These are phyloP conservation scores for Dendrobium catenatum DNA, from an alignment of 106 monocot species.

Conservation along the genomic window DNA sequence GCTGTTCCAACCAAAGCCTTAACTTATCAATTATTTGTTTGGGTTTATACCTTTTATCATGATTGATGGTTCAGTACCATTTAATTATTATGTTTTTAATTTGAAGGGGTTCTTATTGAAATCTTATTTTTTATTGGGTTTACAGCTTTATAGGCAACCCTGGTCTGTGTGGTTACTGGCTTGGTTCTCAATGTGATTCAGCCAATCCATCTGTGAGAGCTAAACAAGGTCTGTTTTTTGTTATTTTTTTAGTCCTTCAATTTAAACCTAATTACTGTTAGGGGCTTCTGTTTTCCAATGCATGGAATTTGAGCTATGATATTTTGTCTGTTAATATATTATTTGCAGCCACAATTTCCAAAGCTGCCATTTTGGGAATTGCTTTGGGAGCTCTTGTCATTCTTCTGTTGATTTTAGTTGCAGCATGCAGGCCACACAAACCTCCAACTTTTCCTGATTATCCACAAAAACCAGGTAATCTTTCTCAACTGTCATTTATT, in stretches of 20 bases:
- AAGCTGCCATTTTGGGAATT: conserved; percentile 85
- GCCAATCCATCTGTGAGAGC: conserved; percentile 42
- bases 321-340: background rate
- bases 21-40: too few relatives aligned
- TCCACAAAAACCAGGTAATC: conserved; percentile 61
- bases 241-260: background rate
- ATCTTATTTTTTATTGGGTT: background rate
- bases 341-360: conserved; percentile 43
- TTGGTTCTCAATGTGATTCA: conserved; percentile 42
- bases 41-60: too few relatives aligned
- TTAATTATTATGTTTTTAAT: background rate
- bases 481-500: background rate
- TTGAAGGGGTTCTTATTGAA: background rate
- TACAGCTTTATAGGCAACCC: conserved; percentile 91
- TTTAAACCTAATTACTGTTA: background rate
- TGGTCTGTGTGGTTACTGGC: conserved; percentile 81
- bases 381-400: conserved; percentile 65
- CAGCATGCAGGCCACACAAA: conserved; percentile 60
- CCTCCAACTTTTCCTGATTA: conserved; percentile 42
- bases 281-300: background rate
- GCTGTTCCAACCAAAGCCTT: too few relatives aligned
- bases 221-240: conserved; percentile 4
- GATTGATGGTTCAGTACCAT: too few relatives aligned
- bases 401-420: conserved; percentile 66
- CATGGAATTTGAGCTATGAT: background rate